Base-by-base conservation (phyloP, 176 grass and related monocot species). In the Tuctoria greenei region DNA sequence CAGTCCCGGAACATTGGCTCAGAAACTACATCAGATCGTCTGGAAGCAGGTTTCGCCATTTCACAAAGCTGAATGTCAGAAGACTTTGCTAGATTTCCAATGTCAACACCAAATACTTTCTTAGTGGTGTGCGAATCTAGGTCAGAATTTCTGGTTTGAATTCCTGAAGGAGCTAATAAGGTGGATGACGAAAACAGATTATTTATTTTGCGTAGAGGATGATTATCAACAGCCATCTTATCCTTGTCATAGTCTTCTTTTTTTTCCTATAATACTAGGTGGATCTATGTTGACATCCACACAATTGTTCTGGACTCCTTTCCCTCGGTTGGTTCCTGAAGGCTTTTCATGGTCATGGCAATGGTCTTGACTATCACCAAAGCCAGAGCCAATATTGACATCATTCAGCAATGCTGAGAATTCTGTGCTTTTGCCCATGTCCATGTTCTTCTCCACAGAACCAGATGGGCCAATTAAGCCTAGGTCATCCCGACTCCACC, bases 101-200 rank as follows among this genome's bases (percentile, higher is more conserved):
- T 80, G 18, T 91, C 85, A 79, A 88, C 51, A 50, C 91, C 79
- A 77, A 88, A 83, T 41, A 85, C 61, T 67, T 88, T 82, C 68
- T 88, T 64, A 69, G 61, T 74, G 47, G 72, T 73, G 43, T 66
- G 77, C 4, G 37, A 79, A 61, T 72, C 15, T 69, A 68, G 13
- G 35, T 47, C 67, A 54, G 77, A 69, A 66, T 79, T 79, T 54
- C 66, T 60, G 6, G 16, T 39, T 65, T 71, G 58, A 79, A 28
- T 51, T 69, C 49, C 55, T 41, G 31, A 28, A 60, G 71, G 36
- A 85, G 63, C 78, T 26, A 13, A 8, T 71, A 90, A 71, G n/a
- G 84, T 70, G 38, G 57, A 79, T 44, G n/a, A n/a, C n/a, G n/a
- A n/a, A n/a, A n/a, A n/a, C n/a, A n/a, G n/a, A n/a, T n/a, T n/a